These are phyloP conservation scores for Fusarium sp. DNA, from an alignment of 2,329 filamentous ascomycete species.

Conservation along the genomic window DNA sequence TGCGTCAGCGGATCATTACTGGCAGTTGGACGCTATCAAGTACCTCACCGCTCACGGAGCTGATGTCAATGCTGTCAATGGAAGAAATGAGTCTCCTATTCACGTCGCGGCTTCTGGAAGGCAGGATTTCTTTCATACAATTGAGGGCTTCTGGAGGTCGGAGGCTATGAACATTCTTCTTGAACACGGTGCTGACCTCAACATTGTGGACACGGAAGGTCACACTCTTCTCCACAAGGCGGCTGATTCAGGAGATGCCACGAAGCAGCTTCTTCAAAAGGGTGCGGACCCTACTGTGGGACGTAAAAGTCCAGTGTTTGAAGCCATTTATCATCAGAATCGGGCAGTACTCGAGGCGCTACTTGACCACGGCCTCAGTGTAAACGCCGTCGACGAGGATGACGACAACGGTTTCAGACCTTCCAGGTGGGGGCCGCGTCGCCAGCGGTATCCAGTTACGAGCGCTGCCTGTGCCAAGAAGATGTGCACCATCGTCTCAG, in stretches of 20 bases:
- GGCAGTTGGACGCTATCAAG: constrained; percentile 32
- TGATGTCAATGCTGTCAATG: constrained; percentile 4
- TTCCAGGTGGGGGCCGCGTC: not conserved
- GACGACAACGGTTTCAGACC: not conserved
- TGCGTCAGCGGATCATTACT: constrained; percentile 26
- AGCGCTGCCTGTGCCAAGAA: constrained; percentile 1
- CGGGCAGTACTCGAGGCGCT: constrained; percentile 17
- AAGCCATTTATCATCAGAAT: constrained; percentile 21
- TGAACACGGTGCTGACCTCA: constrained; percentile 31
- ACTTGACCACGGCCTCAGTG: constrained; percentile 24
- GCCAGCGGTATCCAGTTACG: constrained; percentile 23
- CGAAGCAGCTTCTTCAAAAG: constrained; percentile 13
- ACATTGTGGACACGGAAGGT: constrained; percentile 12
- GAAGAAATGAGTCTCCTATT: constrained; percentile 22
- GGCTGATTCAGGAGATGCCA: constrained; percentile 3
- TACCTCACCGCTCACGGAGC: constrained; percentile 33
- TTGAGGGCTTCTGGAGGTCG: constrained; percentile 15
- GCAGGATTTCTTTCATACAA: no score
- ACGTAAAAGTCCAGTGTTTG: constrained; percentile 20
- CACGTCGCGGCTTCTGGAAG: constrained; percentile 22
- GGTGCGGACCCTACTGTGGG: constrained; percentile 19
- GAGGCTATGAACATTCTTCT: constrained; percentile 26
- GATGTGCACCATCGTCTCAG: not conserved
- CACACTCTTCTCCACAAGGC: constrained; percentile 25
- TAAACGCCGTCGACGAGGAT: constrained; percentile 13